These are phyloP conservation scores for Gnomoniopsis smithogilvyi DNA, from an alignment of 2,329 filamentous ascomycete genomes.

Conservation along the genomic window DNA sequence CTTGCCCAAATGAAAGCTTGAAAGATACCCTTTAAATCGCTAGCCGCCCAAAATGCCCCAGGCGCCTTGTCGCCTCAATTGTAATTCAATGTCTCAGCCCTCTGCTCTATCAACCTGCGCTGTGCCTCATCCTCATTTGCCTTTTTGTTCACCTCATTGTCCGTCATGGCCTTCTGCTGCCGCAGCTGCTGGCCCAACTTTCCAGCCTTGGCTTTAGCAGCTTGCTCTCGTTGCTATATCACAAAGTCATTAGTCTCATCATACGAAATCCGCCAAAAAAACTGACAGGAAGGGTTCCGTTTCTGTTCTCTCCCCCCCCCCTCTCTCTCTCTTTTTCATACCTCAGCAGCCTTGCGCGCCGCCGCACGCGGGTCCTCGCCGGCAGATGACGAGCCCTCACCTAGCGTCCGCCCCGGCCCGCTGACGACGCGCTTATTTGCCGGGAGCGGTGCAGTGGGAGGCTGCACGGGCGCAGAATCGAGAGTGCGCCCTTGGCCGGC, in stretches of 20 bases:
- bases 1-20: background rate
- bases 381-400: conserved; percentile 38
- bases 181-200: conserved; percentile 70
- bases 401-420: conserved; percentile 62
- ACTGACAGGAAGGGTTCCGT: background rate
- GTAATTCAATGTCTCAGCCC: conserved; percentile 52
- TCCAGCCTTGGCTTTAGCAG: conserved; percentile 53
- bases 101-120: conserved; percentile 61
- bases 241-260: background rate
- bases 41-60: background rate
- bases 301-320: background rate
- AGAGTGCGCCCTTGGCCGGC: conserved; percentile 70
- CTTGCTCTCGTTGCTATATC: conserved; percentile 63
- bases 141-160: conserved; percentile 63
- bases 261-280: background rate
- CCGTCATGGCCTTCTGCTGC: conserved; percentile 73
- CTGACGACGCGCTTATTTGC: conserved; percentile 39
- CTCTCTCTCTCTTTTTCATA: conserved; percentile 31
- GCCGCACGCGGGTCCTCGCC: conserved; percentile 39
- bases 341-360: conserved; percentile 75
- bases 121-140: conserved; percentile 64
- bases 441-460: conserved; percentile 50
- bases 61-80: conserved; percentile 35
- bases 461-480: conserved; percentile 50
- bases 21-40: background rate